Base-by-base conservation (phyloP, 1,284 basidiomycete genomes). In the Papiliotrema flavescens region DNA sequence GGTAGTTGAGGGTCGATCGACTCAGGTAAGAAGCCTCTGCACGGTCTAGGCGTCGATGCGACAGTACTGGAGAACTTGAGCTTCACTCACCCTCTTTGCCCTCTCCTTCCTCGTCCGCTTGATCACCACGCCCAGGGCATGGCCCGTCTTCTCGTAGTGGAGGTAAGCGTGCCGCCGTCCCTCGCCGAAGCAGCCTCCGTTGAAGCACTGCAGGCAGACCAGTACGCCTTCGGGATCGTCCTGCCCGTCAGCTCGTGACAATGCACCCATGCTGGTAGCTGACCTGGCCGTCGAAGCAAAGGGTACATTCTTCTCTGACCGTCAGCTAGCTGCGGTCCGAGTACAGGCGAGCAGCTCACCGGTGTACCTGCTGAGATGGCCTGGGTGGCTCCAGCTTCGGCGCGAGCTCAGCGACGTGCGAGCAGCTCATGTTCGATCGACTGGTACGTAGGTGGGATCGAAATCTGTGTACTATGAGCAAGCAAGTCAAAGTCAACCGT, bases 241-340 rank as follows among this genome's bases (percentile, higher is more conserved):
- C 86, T 92, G 65, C 3, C 11, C 20, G 48, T 60, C 51, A 65
- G 56, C 49, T 46, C 24, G 19, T 35, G 32, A 9, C 19, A 19
- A 19, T n/a, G n/a, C n/a, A n/a, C 11, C 26, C 34, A 15, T 11
- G 17, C 2, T 5, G n/a, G 13, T 40, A 19, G 51, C 68, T 65
- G 24, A 88, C 92, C 82, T 95, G 90, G 67, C 85, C 85, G 74
- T 98, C 94, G 72, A 98, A 98, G 75, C 95, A 98, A 57, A 94
- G 90, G 0, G 94, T 96, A 55, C 75, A 77, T 57, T 77, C 75
- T 53, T 77, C 75, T 28, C 75, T 77, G 53, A 28, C 8, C n/a
- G 43, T 51, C 55, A 55, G 51, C 36, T 11, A 32, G 28, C 28
- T 32, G 28, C 28, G 28, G 28, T 35, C n/a, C 47, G 43, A 54